Evolutionary conservation across 306 rosid genomes (phyloP).

Genomic region (Corylus avellana): DNA sequence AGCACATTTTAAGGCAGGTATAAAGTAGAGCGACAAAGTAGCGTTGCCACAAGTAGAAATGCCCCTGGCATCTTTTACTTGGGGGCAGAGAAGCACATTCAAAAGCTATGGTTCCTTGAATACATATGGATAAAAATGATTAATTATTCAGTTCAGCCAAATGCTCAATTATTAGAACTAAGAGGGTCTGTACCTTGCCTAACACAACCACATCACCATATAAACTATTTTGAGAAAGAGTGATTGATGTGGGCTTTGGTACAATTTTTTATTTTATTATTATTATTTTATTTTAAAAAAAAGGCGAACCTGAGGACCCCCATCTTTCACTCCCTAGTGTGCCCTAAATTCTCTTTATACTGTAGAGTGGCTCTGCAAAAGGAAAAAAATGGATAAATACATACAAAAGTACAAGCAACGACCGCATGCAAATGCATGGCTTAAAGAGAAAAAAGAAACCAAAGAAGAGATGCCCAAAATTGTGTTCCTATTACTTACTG

Average conservation of each 20-base stretch:
- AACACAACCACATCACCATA: not conserved
- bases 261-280: not conserved
- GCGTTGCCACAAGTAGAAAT: slow-evolving; percentile 2
- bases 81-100: slow-evolving; percentile 6
- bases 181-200: slow-evolving; percentile 11
- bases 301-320: slow-evolving; percentile 33
- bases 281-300: not conserved
- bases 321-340: slow-evolving; percentile 13
- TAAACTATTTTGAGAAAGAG: not conserved
- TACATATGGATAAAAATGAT: not conserved
- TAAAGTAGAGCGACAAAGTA: not conserved
- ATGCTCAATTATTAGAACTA: slow-evolving; percentile 15
- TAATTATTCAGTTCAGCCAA: not conserved
- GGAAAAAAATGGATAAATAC: slow-evolving; percentile 20
- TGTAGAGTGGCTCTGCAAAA: slow-evolving; percentile 60
- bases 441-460: not conserved
- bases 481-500: not conserved
- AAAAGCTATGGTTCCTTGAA: slow-evolving; percentile 1
- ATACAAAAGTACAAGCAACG: not conserved
- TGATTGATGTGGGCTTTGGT: not conserved
- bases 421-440: not conserved
- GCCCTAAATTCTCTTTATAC: slow-evolving; percentile 20
- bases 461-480: not conserved
- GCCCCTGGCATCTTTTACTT: not conserved
- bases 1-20: not conserved